These are phyloP conservation scores for Thuidium tamariscinum DNA, from an alignment of 225 moss, liverwort and hornwort genomes.

Conservation along the genomic window DNA sequence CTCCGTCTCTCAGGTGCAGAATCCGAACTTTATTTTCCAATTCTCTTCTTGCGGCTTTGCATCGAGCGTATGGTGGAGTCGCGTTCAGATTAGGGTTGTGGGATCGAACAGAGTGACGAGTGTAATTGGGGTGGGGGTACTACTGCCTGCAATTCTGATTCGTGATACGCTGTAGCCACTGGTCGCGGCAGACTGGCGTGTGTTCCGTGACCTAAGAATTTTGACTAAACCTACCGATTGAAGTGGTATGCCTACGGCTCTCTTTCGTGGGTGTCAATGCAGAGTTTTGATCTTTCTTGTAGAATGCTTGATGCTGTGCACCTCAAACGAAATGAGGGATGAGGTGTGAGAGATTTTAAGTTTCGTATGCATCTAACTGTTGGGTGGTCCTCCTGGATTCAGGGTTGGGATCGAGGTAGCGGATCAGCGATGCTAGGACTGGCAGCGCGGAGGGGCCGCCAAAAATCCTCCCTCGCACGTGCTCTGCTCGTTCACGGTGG, in stretches of 20 bases:
- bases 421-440: conserved; percentile 26
- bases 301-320: not conserved
- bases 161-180: not conserved
- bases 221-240: not conserved
- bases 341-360: not conserved
- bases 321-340: not conserved
- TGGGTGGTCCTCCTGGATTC: not conserved
- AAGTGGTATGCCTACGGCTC: not conserved
- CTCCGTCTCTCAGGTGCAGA: not conserved
- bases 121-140: not conserved
- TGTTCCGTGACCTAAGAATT: not conserved
- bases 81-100: not conserved
- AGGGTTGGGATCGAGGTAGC: not conserved
- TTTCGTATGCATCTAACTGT: not conserved
- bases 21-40: not conserved
- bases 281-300: not conserved
- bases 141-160: not conserved
- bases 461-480: not conserved
- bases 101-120: not conserved
- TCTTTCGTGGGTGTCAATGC: not conserved
- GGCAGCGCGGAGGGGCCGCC: conserved; percentile 36
- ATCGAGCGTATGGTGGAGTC: not conserved
- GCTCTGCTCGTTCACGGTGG: not conserved
- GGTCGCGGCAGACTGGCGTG: not conserved
- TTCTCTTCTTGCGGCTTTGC: not conserved